phyloP scores from a whole-genome alignment of 805 yeast species.

The Lipomyces spencermartinsiae region DNA sequence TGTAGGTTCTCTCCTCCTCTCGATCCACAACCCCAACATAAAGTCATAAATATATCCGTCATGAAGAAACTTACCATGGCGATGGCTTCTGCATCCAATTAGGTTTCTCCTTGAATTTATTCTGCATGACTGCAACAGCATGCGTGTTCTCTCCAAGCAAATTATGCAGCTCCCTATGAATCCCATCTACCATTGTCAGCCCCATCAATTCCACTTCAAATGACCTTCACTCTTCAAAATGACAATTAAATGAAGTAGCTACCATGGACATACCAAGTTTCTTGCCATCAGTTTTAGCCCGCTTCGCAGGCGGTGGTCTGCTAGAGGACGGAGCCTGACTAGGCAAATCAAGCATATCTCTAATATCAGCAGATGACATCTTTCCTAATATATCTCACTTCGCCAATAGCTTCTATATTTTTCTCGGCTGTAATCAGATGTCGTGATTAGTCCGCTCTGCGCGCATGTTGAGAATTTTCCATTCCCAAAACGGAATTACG shows the following conservation, averaged over 20 bases:
- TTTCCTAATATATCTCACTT: conserved; percentile 45
- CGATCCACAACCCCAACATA: not conserved
- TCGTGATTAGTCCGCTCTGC: conserved; percentile 37
- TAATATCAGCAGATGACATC: conserved; percentile 45
- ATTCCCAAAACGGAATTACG: conserved; percentile 16
- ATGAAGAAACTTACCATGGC: conserved; percentile 65
- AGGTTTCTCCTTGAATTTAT: conserved; percentile 68
- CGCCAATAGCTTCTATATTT: conserved; percentile 48
- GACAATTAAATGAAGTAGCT: not conserved
- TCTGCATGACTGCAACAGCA: conserved; percentile 65
- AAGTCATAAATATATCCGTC: not conserved
- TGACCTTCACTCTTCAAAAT: not conserved
- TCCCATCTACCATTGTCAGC: conserved; percentile 57
- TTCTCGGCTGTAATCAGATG: conserved; percentile 3
- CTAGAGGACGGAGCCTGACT: conserved; percentile 26
- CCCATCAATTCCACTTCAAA: not conserved
- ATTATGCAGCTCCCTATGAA: conserved; percentile 88
- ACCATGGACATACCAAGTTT: conserved; percentile 27
- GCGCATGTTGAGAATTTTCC: conserved; percentile 42
- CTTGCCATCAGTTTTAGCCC: conserved; percentile 44
- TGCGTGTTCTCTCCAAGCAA: conserved; percentile 92
- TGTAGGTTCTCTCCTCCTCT: not conserved
- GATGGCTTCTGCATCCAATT: conserved; percentile 67
- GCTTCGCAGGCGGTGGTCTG: conserved; percentile 39
- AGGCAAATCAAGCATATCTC: conserved; percentile 45